Evolutionary conservation across 1,284 basidiomycete genomes (phyloP).

Genomic region (Hortiboletus rubellus): DNA sequence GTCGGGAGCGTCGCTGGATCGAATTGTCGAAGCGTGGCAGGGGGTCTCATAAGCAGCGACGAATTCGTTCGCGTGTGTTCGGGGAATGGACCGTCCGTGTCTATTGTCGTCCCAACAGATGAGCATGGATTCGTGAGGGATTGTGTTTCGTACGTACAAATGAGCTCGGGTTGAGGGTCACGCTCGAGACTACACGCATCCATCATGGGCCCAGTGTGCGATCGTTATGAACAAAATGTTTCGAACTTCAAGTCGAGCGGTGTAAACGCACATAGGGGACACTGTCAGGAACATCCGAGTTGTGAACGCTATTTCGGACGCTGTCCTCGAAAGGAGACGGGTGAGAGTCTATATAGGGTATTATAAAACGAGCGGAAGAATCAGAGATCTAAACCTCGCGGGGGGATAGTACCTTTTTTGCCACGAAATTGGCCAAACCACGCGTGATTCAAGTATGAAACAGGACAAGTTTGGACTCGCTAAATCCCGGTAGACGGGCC

Average conservation of each 20-base stretch:
- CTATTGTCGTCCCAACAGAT: neutral
- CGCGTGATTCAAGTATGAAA: no score
- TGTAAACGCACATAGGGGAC: no score
- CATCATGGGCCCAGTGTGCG: no score
- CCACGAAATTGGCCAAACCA: no score
- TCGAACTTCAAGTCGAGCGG: no score
- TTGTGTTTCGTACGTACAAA: neutral
- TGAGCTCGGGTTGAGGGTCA: neutral
- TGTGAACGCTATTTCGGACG: neutral
- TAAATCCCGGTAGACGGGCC: no score
- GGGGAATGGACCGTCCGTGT: neutral
- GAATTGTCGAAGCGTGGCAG: constrained; percentile 59
- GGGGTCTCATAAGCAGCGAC: constrained; percentile 11
- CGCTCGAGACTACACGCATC: no score
- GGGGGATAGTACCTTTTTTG: no score
- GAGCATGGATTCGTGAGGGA: neutral
- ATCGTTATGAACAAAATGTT: no score
- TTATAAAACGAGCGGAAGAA: no score
- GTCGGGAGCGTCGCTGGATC: constrained; percentile 62
- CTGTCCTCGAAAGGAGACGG: neutral
- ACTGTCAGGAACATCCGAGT: neutral
- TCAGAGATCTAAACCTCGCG: no score
- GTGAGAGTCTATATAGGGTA: neutral
- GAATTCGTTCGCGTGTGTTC: constrained; percentile 14
- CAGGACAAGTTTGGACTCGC: no score